Conservation (phyloP, 1,284 basidiomycete species). For the Laetiporus sulphureus region DNA sequence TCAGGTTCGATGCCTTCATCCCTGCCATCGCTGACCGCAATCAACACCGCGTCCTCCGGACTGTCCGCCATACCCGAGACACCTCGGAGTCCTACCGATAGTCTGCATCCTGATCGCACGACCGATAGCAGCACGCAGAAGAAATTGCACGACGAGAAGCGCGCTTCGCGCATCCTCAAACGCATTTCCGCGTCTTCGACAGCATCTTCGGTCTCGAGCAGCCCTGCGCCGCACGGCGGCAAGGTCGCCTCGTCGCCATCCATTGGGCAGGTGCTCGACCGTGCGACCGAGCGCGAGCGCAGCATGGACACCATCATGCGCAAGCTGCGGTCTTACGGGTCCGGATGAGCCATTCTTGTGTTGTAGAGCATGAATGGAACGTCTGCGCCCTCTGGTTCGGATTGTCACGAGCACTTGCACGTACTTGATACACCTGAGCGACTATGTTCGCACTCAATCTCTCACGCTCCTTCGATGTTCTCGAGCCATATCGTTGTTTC, state of each 20-base stretch:
- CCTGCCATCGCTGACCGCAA: conserved; percentile 19
- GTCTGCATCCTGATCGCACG: conserved; percentile 7
- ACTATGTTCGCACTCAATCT: conserved; percentile 1
- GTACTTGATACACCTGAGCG: conserved; percentile 1
- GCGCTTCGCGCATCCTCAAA: conserved; percentile 29
- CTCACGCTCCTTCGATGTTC: conserved; percentile 5
- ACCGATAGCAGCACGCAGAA: conserved; percentile 6
- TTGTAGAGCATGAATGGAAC: conserved; percentile 1
- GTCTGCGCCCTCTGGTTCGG: neutral
- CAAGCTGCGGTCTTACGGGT: conserved; percentile 20
- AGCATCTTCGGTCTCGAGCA: conserved; percentile 13
- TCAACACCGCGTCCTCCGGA: conserved; percentile 17
- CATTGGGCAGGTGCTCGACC: conserved; percentile 28
- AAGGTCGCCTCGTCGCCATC: conserved; percentile 20
- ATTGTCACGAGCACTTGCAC: neutral
- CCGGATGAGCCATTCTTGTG: too few relatives aligned
- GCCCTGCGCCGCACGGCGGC: conserved; percentile 12
- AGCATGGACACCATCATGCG: conserved; percentile 22
- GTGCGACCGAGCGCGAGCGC: conserved; percentile 11
- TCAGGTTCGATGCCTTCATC: conserved; percentile 15
- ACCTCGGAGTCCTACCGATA: neutral
- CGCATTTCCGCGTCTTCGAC: conserved; percentile 24
- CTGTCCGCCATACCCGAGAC: conserved; percentile 24
- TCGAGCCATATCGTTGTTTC: conserved; percentile 1
- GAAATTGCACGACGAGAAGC: conserved; percentile 27